phyloP scores from a whole-genome alignment of 1,284 basidiomycete genomes.

The Moesziomyces sp. region DNA sequence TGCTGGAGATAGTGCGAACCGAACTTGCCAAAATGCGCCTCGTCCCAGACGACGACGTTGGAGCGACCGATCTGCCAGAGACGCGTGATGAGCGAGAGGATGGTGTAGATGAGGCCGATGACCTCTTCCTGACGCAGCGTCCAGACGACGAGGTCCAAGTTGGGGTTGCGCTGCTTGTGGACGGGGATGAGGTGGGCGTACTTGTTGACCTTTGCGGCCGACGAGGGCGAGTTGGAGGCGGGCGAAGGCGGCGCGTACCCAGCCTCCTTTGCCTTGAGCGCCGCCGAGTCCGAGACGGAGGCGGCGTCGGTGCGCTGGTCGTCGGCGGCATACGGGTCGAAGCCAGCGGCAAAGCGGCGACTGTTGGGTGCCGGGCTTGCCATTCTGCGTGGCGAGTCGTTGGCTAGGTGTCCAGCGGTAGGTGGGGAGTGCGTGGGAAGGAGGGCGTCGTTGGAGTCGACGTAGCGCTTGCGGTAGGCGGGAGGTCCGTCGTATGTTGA shows the following conservation, averaged over 20 bases:
- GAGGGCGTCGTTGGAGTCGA: slow-evolving; percentile 38
- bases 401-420: slow-evolving; percentile 8
- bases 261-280: slow-evolving; percentile 41
- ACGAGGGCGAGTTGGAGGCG: not conserved
- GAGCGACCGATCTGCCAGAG: slow-evolving; percentile 93
- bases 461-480: slow-evolving; percentile 46
- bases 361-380: slow-evolving; percentile 18
- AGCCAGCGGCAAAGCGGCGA: slow-evolving; percentile 47
- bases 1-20: slow-evolving; percentile 93
- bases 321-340: slow-evolving; percentile 32
- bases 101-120: slow-evolving; percentile 79
- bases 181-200: slow-evolving; percentile 64
- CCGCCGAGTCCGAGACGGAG: slow-evolving; percentile 23
- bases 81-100: slow-evolving; percentile 91
- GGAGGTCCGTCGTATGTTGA: slow-evolving; percentile 22
- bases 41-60: slow-evolving; percentile 94
- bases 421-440: slow-evolving; percentile 44
- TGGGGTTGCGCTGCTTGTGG: slow-evolving; percentile 47
- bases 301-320: not conserved
- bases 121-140: slow-evolving; percentile 53
- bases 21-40: slow-evolving; percentile 70
- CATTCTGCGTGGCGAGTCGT: slow-evolving; percentile 34
- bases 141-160: slow-evolving; percentile 34
- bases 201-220: slow-evolving; percentile 27
- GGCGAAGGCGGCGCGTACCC: slow-evolving; percentile 22